Evolutionary conservation across 352 stramenopile genomes (phyloP), one percentile per base, ranked within the genome.

Genomic region (Globisporangium iwayamae): DNA sequence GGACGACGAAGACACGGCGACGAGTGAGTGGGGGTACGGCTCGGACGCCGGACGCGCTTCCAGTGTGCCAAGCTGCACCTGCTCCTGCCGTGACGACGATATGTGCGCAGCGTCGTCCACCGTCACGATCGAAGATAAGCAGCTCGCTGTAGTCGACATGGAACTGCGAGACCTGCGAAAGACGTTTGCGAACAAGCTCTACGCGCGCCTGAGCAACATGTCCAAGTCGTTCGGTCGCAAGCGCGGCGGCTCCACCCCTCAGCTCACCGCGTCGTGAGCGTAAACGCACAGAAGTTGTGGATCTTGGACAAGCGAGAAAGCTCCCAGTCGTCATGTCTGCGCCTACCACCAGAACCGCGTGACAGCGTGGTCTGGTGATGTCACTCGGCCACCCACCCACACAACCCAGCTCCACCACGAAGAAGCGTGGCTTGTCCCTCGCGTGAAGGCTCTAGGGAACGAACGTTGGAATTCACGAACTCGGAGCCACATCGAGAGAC

Each of bases 141-240:
- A 91, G 62, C 76, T 91, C 36, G 82, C 79, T 2, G 82, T 87
- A 14, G 71, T 91, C 54, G 82, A 91, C 65, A 75, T 74, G 50
- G 82, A 91, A 54, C 66, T 91, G 38, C 74, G 78, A 16, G 80
- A 87, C 48, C 53, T 89, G 58, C 79, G 80, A 59, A 81, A 83
- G 62, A 86, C 78, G 4, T 76, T 91, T 18, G 73, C 79, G 52
- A 78, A 76, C 56, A 86, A 85, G 66, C 58, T 91, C 41, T 87
- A 83, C 69, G 54, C 70, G 56, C 69, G 72, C 8, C 52, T 90
- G 36, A 76, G 74, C 20, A 82, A 77, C 48, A 72, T 90, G 54
- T 77, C 79, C 1, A 61, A 60, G 38, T 43, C 68, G 10, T 66
- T 85, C 10, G 61, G 50, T 9, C 69, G 76, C 36, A 75, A 67